phyloP scores from a whole-genome alignment of 106 monocot species.

The Narthecium ossifragum region DNA sequence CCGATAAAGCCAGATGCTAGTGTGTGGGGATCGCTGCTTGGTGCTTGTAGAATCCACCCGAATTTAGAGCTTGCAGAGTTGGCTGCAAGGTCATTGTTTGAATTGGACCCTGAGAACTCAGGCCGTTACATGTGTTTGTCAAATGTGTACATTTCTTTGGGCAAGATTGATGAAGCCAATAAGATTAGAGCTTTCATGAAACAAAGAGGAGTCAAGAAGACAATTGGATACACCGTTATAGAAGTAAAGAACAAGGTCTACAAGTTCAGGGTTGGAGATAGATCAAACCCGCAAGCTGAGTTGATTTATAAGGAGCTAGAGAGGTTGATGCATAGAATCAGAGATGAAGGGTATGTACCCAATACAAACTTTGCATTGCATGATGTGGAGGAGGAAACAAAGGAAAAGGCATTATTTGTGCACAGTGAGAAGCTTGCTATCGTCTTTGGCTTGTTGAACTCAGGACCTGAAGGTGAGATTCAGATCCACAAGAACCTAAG shows the following conservation, averaged over 20 bases:
- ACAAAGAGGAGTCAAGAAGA: slow-evolving; percentile 15
- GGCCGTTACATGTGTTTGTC: slow-evolving; percentile 18
- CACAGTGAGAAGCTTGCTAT: slow-evolving; percentile 41
- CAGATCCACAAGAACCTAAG: slow-evolving; percentile 22
- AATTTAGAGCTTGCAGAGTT: slow-evolving; percentile 24
- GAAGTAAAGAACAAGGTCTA: slow-evolving; percentile 18
- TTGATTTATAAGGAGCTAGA: slow-evolving; percentile 19
- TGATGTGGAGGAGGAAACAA: slow-evolving; percentile 32
- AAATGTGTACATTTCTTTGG: slow-evolving; percentile 23
- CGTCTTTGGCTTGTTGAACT: slow-evolving; percentile 27
- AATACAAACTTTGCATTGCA: slow-evolving; percentile 23
- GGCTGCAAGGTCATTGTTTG: slow-evolving; percentile 18
- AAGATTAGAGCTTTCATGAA: slow-evolving; percentile 16
- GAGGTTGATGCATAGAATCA: slow-evolving; percentile 18
- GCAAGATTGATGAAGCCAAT: slow-evolving; percentile 21
- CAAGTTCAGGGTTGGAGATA: slow-evolving; percentile 18
- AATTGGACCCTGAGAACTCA: slow-evolving; percentile 13
- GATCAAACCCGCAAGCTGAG: slow-evolving; percentile 15
- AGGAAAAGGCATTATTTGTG: slow-evolving; percentile 11
- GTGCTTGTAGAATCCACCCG: slow-evolving; percentile 19
- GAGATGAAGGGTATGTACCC: slow-evolving; percentile 19
- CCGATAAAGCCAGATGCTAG: slow-evolving; percentile 23
- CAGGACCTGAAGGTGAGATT: slow-evolving; percentile 16
- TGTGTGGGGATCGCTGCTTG: slow-evolving; percentile 28
- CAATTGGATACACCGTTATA: slow-evolving; percentile 13